These are phyloP conservation scores for Beta macrorhiza DNA, from an alignment of 179 eudicot genomes.

Conservation along the genomic window DNA sequence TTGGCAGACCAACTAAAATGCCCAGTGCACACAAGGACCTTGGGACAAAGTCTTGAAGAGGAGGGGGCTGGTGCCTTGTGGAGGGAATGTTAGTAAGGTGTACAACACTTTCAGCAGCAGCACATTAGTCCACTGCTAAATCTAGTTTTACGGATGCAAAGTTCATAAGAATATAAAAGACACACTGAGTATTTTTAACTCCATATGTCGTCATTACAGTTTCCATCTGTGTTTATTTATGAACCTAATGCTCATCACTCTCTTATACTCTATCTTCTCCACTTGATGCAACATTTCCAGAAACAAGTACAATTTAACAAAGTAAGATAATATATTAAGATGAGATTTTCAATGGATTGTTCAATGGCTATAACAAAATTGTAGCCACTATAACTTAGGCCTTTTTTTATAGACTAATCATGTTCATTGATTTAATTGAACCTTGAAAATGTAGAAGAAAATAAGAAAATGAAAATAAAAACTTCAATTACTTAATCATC, in stretches of 20 bases:
- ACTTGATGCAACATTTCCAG: not conserved
- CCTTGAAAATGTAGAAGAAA: too few relatives aligned
- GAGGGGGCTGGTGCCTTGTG: not conserved
- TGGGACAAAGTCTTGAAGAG: not conserved
- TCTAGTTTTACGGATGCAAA: not conserved
- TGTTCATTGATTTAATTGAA: too few relatives aligned
- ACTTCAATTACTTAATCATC: too few relatives aligned
- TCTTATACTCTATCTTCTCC: not conserved
- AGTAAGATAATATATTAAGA: not conserved
- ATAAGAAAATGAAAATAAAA: too few relatives aligned
- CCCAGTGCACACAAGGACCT: not conserved
- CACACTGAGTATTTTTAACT: not conserved
- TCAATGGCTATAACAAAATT: too few relatives aligned
- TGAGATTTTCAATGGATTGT: not conserved
- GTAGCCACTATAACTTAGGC: too few relatives aligned
- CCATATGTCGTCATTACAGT: not conserved
- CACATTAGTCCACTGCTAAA: not conserved
- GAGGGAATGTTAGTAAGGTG: constrained; percentile 1
- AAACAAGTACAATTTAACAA: not conserved
- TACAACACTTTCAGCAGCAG: not conserved
- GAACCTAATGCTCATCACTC: not conserved
- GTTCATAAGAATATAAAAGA: not conserved
- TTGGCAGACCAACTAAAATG: not conserved
- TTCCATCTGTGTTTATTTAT: not conserved
- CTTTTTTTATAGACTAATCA: too few relatives aligned